A percentile compares a stretch with the other conserved stretches of the same genome.
Conservation (phyloP, 495 filamentous ascomycete genomes). For the Chaetomidium leptoderma region DNA sequence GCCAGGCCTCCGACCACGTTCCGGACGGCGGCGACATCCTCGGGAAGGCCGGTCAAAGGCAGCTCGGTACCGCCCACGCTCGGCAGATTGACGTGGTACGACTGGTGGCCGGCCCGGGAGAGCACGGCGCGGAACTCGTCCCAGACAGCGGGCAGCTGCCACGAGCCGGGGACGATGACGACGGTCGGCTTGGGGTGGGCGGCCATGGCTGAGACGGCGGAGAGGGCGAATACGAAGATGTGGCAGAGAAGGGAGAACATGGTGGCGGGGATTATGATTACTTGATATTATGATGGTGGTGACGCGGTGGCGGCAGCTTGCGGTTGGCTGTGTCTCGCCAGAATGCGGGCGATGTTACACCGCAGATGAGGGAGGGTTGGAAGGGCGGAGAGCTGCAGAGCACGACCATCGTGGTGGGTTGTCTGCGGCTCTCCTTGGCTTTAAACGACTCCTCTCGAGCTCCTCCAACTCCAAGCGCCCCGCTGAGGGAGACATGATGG, state of each 20-base stretch:
- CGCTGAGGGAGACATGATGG: background rate
- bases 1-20: background rate
- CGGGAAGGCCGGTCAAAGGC: slow-evolving; percentile 6
- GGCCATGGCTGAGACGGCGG: slow-evolving; percentile 3
- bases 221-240: background rate
- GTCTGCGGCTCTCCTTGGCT: background rate
- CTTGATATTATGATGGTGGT: too few relatives aligned
- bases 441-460: too few relatives aligned
- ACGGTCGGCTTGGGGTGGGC: slow-evolving; percentile 6
- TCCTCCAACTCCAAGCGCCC: background rate
- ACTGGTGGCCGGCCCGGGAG: background rate
- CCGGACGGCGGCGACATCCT: slow-evolving; percentile 10
- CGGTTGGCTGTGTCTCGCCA: too few relatives aligned
- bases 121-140: slow-evolving; percentile 11
- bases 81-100: slow-evolving; percentile 1
- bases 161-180: slow-evolving; percentile 10
- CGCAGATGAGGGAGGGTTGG: background rate
- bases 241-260: background rate
- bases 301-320: too few relatives aligned
- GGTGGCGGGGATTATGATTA: background rate
- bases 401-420: too few relatives aligned
- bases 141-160: slow-evolving; percentile 3
- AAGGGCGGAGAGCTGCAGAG: too few relatives aligned
- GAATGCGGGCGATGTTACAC: too few relatives aligned
- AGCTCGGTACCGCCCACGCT: slow-evolving; percentile 8